Base-by-base conservation (phyloP, 345 rosid species). In the Gossypium mustelinum region DNA sequence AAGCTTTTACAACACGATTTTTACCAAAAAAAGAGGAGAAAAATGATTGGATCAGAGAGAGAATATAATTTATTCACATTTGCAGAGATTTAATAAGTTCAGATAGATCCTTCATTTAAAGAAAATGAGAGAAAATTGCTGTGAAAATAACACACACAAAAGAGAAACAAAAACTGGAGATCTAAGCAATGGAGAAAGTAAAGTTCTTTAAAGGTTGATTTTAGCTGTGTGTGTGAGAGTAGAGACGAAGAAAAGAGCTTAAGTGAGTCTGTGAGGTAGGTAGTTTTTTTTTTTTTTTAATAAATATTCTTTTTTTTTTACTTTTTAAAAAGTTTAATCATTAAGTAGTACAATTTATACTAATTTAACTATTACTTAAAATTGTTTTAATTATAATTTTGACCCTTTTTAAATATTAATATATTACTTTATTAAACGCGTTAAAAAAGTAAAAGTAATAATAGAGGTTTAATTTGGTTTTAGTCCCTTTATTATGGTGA, bases 111-210 rank as follows among this genome's bases (percentile, higher is more conserved):
- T 68, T 22, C 44, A 27, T 68, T 50, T 9, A 52, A 69, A 25
- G 72, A 69, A 68, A 50, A 68, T 48, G 25, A 47, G 45, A 62
- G 60, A 47, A 27, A 47, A 25, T 11, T 41, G 22, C 71, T 48
- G 74, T 29, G 68, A n/a, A 68, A 57, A 34, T 34, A 34, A 34
- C 39, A 34, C 34, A 29, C 41, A 34, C 41, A 34, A 34, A 34
- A 34, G 41, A 34, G 41, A 34, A 25, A 59, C 4, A 2, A 25
- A 24, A 24, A 59, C 1, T 3, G 18, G 64, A 25, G 39, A 70
- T 70, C 51, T 76, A 58, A 76, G 62, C 39, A 48, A 68, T 29
- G 14, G 48, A 61, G 66, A 47, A 47, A 27, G 51, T 64, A 56
- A 73, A 64, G 45, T 13, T 48, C 59, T 62, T 34, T 58, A 29